Conservation (phyloP, 805 yeast species). For the Metschnikowia chrysomelidarum region DNA sequence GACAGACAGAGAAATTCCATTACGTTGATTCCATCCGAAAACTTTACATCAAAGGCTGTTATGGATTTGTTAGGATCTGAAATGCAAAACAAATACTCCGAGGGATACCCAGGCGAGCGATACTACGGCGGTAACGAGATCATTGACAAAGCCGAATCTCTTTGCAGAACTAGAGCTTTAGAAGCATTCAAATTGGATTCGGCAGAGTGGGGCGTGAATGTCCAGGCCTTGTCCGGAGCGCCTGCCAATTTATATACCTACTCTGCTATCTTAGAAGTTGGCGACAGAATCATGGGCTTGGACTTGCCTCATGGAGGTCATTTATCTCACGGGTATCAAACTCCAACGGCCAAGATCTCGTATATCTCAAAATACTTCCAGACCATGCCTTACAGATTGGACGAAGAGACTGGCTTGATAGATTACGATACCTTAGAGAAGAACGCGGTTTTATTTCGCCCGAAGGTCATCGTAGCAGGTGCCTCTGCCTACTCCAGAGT, state of each 20-base stretch:
- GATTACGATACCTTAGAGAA: conserved; percentile 86
- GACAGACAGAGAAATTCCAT: conserved; percentile 88
- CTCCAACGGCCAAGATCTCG: conserved; percentile 84
- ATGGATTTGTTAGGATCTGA: conserved; percentile 93
- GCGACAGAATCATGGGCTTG: conserved; percentile 94
- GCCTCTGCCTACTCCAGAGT: conserved; percentile 93
- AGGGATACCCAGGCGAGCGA: conserved; percentile 97
- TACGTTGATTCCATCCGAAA: conserved; percentile 92
- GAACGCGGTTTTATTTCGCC: conserved; percentile 85
- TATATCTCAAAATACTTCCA: conserved; percentile 92
- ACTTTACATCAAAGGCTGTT: conserved; percentile 92
- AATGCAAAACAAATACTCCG: conserved; percentile 97
- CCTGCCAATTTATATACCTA: conserved; percentile 95
- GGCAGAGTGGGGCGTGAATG: conserved; percentile 95
- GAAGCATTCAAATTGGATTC: conserved; percentile 76
- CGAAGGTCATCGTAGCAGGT: conserved; percentile 94
- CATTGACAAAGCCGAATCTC: conserved; percentile 84
- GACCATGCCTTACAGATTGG: conserved; percentile 95
- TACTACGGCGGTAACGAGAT: conserved; percentile 97
- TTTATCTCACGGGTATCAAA: conserved; percentile 95
- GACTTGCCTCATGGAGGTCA: conserved; percentile 99
- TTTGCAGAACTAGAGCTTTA: conserved; percentile 90
- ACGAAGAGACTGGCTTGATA: conserved; percentile 82
- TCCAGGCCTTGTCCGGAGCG: conserved; percentile 92
- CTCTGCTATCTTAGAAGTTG: conserved; percentile 82